Evolutionary conservation across 2,329 filamentous ascomycete species (phyloP), one percentile per base, ranked within the genome.

Genomic region (Penicillium sp.): DNA sequence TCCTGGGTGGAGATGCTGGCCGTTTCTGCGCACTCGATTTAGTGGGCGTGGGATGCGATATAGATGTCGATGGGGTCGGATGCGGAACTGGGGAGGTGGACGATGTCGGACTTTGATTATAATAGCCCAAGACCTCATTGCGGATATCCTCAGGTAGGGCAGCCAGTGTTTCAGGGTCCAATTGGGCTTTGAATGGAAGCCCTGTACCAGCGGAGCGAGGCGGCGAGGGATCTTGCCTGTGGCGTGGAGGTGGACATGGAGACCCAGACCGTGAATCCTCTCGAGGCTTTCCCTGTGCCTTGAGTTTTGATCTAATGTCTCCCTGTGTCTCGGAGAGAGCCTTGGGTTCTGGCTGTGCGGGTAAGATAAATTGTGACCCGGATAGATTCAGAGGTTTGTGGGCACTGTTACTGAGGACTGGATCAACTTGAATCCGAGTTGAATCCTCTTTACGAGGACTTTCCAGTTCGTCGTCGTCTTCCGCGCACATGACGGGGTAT

Each of bases 291-390:
- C 68, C 72, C 55, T 84, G 83, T 7, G 76, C 76, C 48, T 85
- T 73, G 8, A 97, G 74, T 57, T 80, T 87, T 19, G 80, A 82
- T 43, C 87, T 79, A 48, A 97, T 95, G 59, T 94, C 87, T 19
- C 74, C 74, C 0, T 90, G 90, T 3, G 97, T 73, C 56, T 94
- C 88, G 1, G 85, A 85, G 3, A 96, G 67, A 0, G 95, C 83
- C 14, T 76, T 73, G 0, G 84, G 82, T 59, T 98, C 93, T 2
- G 87, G 77, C 51, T 94, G 86, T 0, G 65, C 63, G n/a, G 93
- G 93, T 53, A 98, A 74, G 32, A 97, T 80, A 57, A 98, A 98
- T 57, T 98, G 93, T 0, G 91, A 95, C 2, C 91, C 88, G 3
- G 81, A 74, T 3, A 87, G 78, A 56, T 96, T 94, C 15, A 95